Base-by-base conservation (phyloP, 2,329 filamentous ascomycete genomes). In the Rutstroemia sp. region DNA sequence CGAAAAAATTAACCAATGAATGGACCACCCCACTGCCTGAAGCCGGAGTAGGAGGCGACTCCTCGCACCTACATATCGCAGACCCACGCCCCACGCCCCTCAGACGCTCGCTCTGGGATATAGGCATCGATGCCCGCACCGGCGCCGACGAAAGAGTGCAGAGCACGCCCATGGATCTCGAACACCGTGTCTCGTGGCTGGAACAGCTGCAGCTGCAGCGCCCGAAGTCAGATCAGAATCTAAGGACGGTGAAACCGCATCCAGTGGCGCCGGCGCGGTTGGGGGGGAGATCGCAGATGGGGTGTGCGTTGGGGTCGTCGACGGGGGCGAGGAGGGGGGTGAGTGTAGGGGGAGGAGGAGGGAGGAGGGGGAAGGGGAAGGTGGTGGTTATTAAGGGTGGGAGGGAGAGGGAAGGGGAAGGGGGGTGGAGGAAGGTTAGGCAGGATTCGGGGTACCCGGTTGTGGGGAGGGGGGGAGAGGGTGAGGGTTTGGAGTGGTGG, bases 11-110 rank as follows among this genome's bases (percentile, higher is more conserved):
- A 5, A 67, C 66, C 6, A 60, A 27, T 23, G 66, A 67, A 18
- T 67, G 66, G 66, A 55, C 58, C 34, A 63, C 61, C 10, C 66
- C 66, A 8, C 61, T 68, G 16, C 66, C 66, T 5, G 61, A 61
- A 27, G 63, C 66, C 12, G 47, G 56, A 21, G 46, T 41, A 10
- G n/a, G 48, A 4, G 18, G 42, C 51, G 38, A 51, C 16, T 50
- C 58, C 7, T 9, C 21, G 9, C 8, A 25, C 10, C 37, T 55
- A 9, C 19, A 16, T 12, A n/a, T 30, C 4, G 14, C 51, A 2
- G 9, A 25, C 30, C 23, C 41, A 46, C 30, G n/a, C 12, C 6
- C 9, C 9, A 8, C 6, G 7, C 18, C 21, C 14, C 10, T 2
- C 8, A 30, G 10, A 9, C 44, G 41, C 5, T 62, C 61, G 6